Conservation (phyloP, 2,329 filamentous ascomycete species). For the Xylariaceae sp. region DNA sequence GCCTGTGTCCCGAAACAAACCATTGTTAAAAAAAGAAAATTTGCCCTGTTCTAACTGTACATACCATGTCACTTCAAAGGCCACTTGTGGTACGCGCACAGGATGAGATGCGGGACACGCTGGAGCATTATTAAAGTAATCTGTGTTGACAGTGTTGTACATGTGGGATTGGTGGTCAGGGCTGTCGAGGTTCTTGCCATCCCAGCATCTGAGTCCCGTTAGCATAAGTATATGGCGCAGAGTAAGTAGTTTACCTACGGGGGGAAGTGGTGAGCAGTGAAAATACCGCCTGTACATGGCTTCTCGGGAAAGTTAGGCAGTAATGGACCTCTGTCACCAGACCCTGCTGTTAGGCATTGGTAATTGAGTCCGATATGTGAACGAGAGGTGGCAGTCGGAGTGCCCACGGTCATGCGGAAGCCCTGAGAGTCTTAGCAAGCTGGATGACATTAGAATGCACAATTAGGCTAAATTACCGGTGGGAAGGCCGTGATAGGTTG, state of each 20-base stretch:
- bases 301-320: constrained; percentile 45
- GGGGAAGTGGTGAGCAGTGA: constrained; percentile 48
- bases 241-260: constrained; percentile 34
- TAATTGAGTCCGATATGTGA: constrained; percentile 47
- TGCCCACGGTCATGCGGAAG: constrained; percentile 53
- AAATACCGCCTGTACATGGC: constrained; percentile 49
- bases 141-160: constrained; percentile 37
- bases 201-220: constrained; percentile 31
- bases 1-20: too few species aligned
- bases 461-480: constrained; percentile 36
- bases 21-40: too few species aligned
- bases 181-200: constrained; percentile 34
- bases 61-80: too few species aligned
- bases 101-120: constrained; percentile 39
- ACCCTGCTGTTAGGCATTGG: constrained; percentile 47
- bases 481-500: constrained; percentile 51
- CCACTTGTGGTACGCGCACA: constrained; percentile 48
- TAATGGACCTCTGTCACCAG: constrained; percentile 46
- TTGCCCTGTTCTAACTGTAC: too few species aligned
- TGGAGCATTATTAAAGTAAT: constrained; percentile 30
- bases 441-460: too few species aligned
- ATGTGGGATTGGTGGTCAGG: constrained; percentile 33
- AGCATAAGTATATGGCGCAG: too few species aligned
- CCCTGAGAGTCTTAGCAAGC: constrained; percentile 41
- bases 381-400: constrained; percentile 28